phyloP scores from a whole-genome alignment of 768 basidiomycete genomes.

The Exidia glandulosa region DNA sequence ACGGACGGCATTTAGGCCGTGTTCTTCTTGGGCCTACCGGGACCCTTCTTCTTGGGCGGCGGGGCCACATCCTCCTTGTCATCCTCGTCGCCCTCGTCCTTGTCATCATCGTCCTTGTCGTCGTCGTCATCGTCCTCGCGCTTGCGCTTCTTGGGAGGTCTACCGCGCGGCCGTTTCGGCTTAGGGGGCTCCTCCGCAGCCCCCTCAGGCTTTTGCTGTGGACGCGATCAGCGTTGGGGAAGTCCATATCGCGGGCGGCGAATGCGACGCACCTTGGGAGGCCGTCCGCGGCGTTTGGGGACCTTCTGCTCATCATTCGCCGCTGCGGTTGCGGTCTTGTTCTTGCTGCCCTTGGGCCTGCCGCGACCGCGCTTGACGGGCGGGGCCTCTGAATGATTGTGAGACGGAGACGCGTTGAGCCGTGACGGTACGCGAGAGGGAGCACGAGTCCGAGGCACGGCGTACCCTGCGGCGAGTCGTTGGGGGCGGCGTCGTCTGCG shows the following conservation, averaged over 20 bases:
- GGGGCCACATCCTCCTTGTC: not conserved
- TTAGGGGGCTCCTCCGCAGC: slow-evolving; percentile 28
- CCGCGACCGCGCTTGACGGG: slow-evolving; percentile 72
- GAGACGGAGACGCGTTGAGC: slow-evolving; percentile 11
- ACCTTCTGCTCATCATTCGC: slow-evolving; percentile 28
- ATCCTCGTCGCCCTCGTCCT: not conserved
- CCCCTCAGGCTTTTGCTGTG: slow-evolving; percentile 35
- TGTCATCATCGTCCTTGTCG: not conserved
- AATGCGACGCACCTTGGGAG: slow-evolving; percentile 38
- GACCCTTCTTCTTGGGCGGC: not conserved
- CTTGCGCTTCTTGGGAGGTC: slow-evolving; percentile 46
- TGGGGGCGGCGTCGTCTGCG: not conserved
- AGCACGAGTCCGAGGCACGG: not conserved
- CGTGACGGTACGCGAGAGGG: not conserved
- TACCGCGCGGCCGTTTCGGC: slow-evolving; percentile 32
- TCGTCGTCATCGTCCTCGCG: not conserved
- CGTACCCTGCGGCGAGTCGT: not conserved
- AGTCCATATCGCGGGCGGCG: not conserved
- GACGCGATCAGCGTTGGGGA: not conserved
- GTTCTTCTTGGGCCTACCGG: not conserved
- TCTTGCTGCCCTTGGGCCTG: slow-evolving; percentile 83
- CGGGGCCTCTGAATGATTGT: not conserved
- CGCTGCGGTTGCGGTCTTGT: slow-evolving; percentile 38
- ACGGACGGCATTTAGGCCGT: not conserved
- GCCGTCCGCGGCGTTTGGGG: slow-evolving; percentile 60